phyloP scores from a whole-genome alignment of 2,329 filamentous ascomycete species.

The Blastomyces emzantsi region DNA sequence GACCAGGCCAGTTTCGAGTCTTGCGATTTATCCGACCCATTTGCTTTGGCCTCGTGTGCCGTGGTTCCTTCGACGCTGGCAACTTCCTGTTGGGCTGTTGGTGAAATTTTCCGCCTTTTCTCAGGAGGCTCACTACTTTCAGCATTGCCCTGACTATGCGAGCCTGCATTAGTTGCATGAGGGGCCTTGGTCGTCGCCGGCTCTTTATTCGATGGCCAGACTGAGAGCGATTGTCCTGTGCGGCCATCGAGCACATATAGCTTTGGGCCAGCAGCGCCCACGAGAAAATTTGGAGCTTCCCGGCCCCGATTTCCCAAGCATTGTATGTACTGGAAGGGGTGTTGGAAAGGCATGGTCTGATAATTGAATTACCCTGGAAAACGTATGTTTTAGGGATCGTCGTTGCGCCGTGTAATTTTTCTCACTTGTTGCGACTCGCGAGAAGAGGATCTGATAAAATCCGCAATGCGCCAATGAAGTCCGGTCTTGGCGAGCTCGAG shows the following conservation, averaged over 20 bases:
- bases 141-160: slow-evolving; percentile 1
- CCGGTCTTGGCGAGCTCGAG: not conserved
- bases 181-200: not conserved
- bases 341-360: slow-evolving; percentile 30
- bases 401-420: not conserved
- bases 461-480: not conserved
- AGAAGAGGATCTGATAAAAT: not conserved
- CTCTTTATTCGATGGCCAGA: slow-evolving; percentile 43
- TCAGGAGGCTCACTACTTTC: slow-evolving; percentile 32
- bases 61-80: slow-evolving; percentile 19
- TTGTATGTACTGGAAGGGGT: slow-evolving; percentile 57
- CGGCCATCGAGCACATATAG: slow-evolving; percentile 58
- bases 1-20: slow-evolving; percentile 32
- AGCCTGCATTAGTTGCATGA: not conserved
- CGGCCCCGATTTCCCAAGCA: slow-evolving; percentile 24
- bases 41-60: slow-evolving; percentile 14
- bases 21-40: slow-evolving; percentile 14
- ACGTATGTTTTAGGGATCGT: not conserved
- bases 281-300: slow-evolving; percentile 43
- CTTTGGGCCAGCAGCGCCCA: slow-evolving; percentile 64
- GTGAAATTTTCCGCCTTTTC: slow-evolving; percentile 38
- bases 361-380: not conserved
- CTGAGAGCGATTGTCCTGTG: slow-evolving; percentile 50
- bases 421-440: no score
- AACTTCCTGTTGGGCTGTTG: slow-evolving; percentile 19